Percentiles rank a stretch among this genome's conserved stretches.
Evolutionary conservation across 305 asterid genomes (phyloP).

Genomic region (Euphrasia arctica): DNA sequence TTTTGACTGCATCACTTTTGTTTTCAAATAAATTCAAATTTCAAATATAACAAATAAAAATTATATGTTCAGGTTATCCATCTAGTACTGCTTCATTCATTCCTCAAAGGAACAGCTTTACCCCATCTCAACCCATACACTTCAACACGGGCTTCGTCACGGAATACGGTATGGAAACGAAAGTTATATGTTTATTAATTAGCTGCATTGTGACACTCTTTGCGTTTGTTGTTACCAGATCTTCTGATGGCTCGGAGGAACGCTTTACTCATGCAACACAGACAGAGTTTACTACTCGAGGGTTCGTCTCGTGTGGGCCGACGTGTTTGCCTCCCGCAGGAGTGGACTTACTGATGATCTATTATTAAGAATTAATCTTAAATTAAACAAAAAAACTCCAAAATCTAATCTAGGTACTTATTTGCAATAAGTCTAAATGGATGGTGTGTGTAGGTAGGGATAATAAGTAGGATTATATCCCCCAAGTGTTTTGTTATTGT

Average conservation of each 20-base stretch:
- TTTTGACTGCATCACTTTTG: slow-evolving; percentile 2
- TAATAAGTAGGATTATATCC: slow-evolving; percentile 24
- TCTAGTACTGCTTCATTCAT: slow-evolving; percentile 20
- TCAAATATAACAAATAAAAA: neutral
- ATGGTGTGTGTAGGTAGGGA: slow-evolving; percentile 34
- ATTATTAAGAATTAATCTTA: slow-evolving; percentile 6
- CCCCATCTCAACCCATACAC: slow-evolving; percentile 25
- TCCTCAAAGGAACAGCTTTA: slow-evolving; percentile 28
- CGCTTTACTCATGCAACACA: slow-evolving; percentile 34
- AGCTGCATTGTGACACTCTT: neutral
- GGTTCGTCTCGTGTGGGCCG: slow-evolving; percentile 27
- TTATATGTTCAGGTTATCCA: slow-evolving; percentile 27
- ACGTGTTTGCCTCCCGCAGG: slow-evolving; percentile 33
- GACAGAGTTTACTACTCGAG: slow-evolving; percentile 26
- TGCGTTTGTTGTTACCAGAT: slow-evolving; percentile 28
- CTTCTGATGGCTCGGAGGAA: slow-evolving; percentile 42
- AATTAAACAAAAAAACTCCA: neutral
- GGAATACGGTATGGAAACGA: slow-evolving; percentile 38
- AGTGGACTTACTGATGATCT: slow-evolving; percentile 48
- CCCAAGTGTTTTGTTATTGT: slow-evolving; percentile 5
- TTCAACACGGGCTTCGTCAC: slow-evolving; percentile 21
- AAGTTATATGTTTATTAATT: neutral
- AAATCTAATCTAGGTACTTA: neutral
- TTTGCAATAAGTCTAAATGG: slow-evolving; percentile 20
- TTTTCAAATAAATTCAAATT: neutral